Evolutionary conservation across 2,329 filamentous ascomycete genomes (phyloP).

Genomic region (Fusarium virguliforme): DNA sequence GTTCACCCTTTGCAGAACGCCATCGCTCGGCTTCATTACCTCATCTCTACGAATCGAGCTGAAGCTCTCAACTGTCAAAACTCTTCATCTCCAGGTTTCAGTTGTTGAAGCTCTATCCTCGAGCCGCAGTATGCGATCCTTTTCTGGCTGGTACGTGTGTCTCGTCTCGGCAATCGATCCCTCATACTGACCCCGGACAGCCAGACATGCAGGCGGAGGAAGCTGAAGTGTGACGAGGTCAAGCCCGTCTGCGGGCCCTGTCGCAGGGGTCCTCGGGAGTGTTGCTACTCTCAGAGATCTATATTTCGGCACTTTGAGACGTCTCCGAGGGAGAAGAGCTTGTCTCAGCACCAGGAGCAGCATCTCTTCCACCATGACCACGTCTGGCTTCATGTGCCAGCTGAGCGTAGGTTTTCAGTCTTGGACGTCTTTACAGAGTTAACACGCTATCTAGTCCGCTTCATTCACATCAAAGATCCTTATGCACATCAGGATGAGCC

Average conservation of each 20-base stretch:
- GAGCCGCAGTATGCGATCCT: constrained; percentile 42
- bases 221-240: constrained; percentile 50
- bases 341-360: not conserved
- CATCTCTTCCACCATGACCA: constrained; percentile 30
- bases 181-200: constrained; percentile 25
- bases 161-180: not conserved
- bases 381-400: constrained; percentile 41
- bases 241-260: constrained; percentile 47
- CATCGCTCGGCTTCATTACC: constrained; percentile 3
- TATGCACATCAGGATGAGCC: constrained; percentile 5
- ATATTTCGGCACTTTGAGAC: constrained; percentile 41
- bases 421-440: accelerated
- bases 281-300: constrained; percentile 38
- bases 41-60: not conserved
- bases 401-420: constrained; percentile 19
- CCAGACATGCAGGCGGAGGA: constrained; percentile 45
- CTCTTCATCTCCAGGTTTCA: not conserved
- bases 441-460: constrained; percentile 19
- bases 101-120: not conserved
- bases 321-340: not conserved
- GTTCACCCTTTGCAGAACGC: not conserved
- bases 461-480: constrained; percentile 36
- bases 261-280: constrained; percentile 33
- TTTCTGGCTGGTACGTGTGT: constrained; percentile 42
- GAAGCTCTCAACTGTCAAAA: not conserved